These are phyloP conservation scores for Nicotiana otophora DNA, from an alignment of 257 asterid species.

Conservation along the genomic window DNA sequence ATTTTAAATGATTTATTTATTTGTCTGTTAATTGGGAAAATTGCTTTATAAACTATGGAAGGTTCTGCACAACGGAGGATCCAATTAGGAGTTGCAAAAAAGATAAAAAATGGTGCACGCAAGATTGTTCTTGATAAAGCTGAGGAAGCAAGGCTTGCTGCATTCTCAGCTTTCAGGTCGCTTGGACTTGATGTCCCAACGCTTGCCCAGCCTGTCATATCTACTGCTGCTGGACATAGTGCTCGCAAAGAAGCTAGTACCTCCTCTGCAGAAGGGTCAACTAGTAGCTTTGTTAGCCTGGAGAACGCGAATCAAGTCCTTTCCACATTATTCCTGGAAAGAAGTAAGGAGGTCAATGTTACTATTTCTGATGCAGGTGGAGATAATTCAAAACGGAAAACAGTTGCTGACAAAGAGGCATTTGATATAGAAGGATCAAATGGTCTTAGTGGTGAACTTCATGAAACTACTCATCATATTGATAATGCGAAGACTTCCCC, in stretches of 20 bases:
- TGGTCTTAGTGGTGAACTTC: conserved; percentile 16
- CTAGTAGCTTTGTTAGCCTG: conserved; percentile 46
- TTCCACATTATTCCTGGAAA: conserved; percentile 8
- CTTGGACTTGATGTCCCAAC: conserved; percentile 76
- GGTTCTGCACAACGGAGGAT: conserved; percentile 62
- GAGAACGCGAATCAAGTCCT: conserved; percentile 26
- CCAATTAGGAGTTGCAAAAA: conserved; percentile 81
- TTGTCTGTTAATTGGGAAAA: not conserved
- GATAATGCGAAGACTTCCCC: conserved; percentile 21
- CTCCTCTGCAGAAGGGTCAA: conserved; percentile 69
- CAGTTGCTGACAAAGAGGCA: conserved; percentile 27
- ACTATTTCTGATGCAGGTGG: conserved; percentile 23
- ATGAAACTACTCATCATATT: conserved; percentile 26
- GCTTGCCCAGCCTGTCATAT: conserved; percentile 49
- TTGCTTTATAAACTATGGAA: conserved; percentile 23
- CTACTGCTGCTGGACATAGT: conserved; percentile 35
- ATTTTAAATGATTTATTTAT: not conserved
- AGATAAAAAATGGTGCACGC: conserved; percentile 92
- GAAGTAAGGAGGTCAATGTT: conserved; percentile 23
- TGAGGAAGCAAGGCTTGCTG: conserved; percentile 95
- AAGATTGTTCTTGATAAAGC: conserved; percentile 93
- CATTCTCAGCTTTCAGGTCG: conserved; percentile 87
- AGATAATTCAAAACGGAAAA: conserved; percentile 26
- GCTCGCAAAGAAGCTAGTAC: conserved; percentile 36
- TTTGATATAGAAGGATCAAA: conserved; percentile 31